These are phyloP conservation scores for Coprinopsis strossmayeri DNA, from an alignment of 768 basidiomycete genomes.

Conservation along the genomic window DNA sequence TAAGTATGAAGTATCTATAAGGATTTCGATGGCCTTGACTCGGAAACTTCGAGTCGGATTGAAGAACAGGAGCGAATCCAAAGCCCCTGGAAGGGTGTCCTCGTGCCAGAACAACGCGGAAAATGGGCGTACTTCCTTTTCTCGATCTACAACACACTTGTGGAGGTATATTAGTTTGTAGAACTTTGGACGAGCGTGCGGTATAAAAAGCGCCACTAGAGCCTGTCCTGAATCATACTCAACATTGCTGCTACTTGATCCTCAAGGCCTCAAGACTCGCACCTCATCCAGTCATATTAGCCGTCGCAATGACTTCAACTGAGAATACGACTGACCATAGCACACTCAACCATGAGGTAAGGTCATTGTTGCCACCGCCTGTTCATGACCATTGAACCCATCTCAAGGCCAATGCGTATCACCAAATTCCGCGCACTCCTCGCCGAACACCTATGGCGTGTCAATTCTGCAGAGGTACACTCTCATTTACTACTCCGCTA, in stretches of 20 bases:
- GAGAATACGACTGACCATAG: no score
- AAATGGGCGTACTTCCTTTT: not conserved
- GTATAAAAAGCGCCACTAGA: no score
- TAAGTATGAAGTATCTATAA: no score
- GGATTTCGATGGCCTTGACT: not conserved
- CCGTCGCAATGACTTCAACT: no score
- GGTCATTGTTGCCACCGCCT: not conserved
- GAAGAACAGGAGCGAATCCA: no score
- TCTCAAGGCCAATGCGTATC: not conserved
- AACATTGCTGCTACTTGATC: no score
- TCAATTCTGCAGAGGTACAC: slow-evolving; percentile 48
- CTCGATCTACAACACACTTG: not conserved
- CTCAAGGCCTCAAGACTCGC: no score
- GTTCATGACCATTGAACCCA: not conserved
- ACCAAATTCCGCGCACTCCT: slow-evolving; percentile 23
- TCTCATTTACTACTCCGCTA: not conserved
- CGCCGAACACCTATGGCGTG: slow-evolving; percentile 65
- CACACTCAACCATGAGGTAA: not conserved
- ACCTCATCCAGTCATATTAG: no score
- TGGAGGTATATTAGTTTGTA: not conserved
- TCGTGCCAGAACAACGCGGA: no score
- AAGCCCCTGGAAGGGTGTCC: not conserved
- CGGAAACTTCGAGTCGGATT: not conserved
- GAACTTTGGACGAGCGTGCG: no score
- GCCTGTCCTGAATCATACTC: no score